These are phyloP conservation scores for Diaporthe citrichinensis DNA, from an alignment of 2,329 filamentous ascomycete species.

Conservation along the genomic window DNA sequence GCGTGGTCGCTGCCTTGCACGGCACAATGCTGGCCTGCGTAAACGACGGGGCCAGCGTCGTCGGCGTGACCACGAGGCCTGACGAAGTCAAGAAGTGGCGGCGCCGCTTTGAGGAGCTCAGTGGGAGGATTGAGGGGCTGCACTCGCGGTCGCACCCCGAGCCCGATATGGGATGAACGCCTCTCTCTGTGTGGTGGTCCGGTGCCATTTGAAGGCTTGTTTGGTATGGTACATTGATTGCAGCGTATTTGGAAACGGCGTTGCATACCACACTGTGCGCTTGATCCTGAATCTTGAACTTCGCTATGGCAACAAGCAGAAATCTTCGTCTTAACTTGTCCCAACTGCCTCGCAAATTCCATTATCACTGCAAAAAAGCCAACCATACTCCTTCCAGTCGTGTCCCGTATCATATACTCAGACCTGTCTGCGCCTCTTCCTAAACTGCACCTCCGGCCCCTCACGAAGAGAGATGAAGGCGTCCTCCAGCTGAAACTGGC, in stretches of 20 bases:
- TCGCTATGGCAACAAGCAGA: no score
- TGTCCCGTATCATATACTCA: background rate
- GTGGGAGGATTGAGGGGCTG: background rate
- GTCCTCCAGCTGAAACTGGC: background rate
- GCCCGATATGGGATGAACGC: slow-evolving; percentile 6
- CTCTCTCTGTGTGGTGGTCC: background rate
- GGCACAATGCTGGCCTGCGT: slow-evolving; percentile 13
- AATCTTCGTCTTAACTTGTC: no score
- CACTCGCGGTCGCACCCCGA: slow-evolving; percentile 21
- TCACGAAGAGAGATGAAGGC: background rate
- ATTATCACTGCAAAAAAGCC: no score
- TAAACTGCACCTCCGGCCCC: background rate
- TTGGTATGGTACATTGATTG: background rate
- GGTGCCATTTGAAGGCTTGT: background rate
- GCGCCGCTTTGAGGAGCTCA: slow-evolving; percentile 15
- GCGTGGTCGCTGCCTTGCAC: slow-evolving; percentile 1
- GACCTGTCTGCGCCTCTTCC: background rate
- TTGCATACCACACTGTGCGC: background rate
- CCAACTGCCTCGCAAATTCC: no score
- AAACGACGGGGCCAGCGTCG: slow-evolving; percentile 13
- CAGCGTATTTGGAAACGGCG: slow-evolving; percentile 16
- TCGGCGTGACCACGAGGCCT: slow-evolving; percentile 5
- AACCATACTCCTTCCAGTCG: background rate
- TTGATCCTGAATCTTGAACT: no score
- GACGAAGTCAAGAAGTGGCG: slow-evolving; percentile 30